A percentile compares a stretch with the other conserved stretches of the same genome.
Conservation (phyloP, 1,139 yeast species). For the Kodamaea sp. region DNA sequence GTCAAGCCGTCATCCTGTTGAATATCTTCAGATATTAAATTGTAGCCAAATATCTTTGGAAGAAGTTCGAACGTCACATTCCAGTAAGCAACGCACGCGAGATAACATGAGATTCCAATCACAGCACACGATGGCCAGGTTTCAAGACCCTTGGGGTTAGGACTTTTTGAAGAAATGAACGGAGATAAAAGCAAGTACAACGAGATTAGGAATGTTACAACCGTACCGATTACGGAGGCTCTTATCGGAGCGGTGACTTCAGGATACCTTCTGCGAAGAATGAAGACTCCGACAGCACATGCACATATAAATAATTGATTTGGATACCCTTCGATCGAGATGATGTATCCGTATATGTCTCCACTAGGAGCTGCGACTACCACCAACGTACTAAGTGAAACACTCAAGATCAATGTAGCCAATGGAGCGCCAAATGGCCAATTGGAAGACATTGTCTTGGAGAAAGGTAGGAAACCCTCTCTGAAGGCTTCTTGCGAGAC, state of each 20-base stretch:
- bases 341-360: conserved; percentile 74
- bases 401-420: conserved; percentile 44
- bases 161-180: conserved; percentile 38
- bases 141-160: conserved; percentile 45
- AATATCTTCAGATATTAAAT: conserved; percentile 37
- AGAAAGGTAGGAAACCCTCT: conserved; percentile 61
- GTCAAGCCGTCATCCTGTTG: conserved; percentile 55
- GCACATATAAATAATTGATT: conserved; percentile 50
- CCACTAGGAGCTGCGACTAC: conserved; percentile 71
- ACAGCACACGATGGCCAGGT: conserved; percentile 56
- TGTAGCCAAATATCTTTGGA: conserved; percentile 48
- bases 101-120: conserved; percentile 31
- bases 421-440: conserved; percentile 61
- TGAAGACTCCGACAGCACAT: conserved; percentile 53
- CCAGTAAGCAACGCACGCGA: conserved; percentile 50
- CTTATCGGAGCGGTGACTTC: conserved; percentile 50
- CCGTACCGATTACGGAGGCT: conserved; percentile 48
- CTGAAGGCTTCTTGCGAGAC: conserved; percentile 66
- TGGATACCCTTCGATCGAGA: conserved; percentile 76
- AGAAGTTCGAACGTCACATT: conserved; percentile 41
- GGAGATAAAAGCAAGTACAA: conserved; percentile 49
- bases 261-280: conserved; percentile 49
- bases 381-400: conserved; percentile 36
- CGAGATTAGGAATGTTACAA: conserved; percentile 40
- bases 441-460: conserved; percentile 54